These are phyloP conservation scores for Papiliotrema laurentii DNA, from an alignment of 1,284 basidiomycete species.

Conservation along the genomic window DNA sequence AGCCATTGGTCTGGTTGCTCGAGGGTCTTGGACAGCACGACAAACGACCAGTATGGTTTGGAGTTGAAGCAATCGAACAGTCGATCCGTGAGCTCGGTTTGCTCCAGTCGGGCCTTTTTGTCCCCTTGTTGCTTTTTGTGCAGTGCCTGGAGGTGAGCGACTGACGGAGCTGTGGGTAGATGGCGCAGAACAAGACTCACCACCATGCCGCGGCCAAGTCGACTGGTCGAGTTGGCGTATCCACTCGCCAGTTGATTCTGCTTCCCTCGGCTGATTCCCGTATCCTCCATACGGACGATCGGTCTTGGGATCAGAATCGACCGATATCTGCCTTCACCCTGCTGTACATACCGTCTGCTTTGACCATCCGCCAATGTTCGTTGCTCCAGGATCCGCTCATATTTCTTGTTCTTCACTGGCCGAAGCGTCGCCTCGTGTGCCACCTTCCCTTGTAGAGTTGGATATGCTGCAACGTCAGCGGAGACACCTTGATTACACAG, in stretches of 20 bases:
- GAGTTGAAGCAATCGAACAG: slow-evolving; percentile 77
- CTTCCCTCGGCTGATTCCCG: slow-evolving; percentile 31
- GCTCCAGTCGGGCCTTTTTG: slow-evolving; percentile 83
- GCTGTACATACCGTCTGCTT: slow-evolving; percentile 38
- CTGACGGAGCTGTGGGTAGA: neutral
- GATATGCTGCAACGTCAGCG: slow-evolving; percentile 12
- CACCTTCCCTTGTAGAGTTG: slow-evolving; percentile 33
- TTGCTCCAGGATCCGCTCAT: slow-evolving; percentile 48
- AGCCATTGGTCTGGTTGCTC: slow-evolving; percentile 90
- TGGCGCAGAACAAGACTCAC: slow-evolving; percentile 17
- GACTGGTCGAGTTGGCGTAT: slow-evolving; percentile 30
- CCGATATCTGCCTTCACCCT: neutral
- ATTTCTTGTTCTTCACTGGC: slow-evolving; percentile 44
- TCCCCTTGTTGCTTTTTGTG: slow-evolving; percentile 49
- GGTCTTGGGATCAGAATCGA: slow-evolving; percentile 20
- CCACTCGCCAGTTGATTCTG: slow-evolving; percentile 39
- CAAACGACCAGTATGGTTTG: slow-evolving; percentile 76
- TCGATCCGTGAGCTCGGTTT: slow-evolving; percentile 80
- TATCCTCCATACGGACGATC: slow-evolving; percentile 48
- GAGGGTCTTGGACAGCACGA: slow-evolving; percentile 69
- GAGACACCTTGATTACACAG: neutral
- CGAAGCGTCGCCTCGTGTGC: slow-evolving; percentile 42
- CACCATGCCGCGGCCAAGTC: slow-evolving; percentile 34
- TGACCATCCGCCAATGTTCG: slow-evolving; percentile 46
- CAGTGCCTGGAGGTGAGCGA: neutral